These are phyloP conservation scores for Colletotrichum brevisporum DNA, from an alignment of 2,329 filamentous ascomycete species.

Conservation along the genomic window DNA sequence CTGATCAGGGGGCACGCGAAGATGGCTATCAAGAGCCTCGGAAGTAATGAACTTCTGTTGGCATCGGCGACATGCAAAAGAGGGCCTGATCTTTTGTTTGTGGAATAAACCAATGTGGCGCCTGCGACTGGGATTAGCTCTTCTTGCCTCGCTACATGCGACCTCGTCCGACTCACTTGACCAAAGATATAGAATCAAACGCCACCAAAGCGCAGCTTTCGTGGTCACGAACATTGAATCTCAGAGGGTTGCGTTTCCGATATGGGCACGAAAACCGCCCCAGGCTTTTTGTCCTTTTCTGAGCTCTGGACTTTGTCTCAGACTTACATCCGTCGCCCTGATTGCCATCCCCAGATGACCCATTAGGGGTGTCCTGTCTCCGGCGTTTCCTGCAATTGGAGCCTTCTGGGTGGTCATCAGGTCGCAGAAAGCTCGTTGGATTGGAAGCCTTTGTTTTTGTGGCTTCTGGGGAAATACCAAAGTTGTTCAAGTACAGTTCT, in stretches of 20 bases:
- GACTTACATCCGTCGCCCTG: background rate
- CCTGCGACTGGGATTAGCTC: background rate
- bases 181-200: constrained; percentile 40
- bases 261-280: constrained; percentile 52
- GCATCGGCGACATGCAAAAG: background rate
- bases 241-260: constrained; percentile 58
- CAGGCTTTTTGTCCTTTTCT: background rate
- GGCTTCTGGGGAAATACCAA: background rate
- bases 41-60: background rate
- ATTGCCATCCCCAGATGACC: background rate
- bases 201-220: constrained; percentile 53
- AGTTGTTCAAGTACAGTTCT: background rate
- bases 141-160: background rate
- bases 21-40: background rate
- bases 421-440: no score
- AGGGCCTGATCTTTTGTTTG: background rate
- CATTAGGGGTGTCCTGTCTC: background rate
- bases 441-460: background rate
- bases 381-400: background rate
- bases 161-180: background rate
- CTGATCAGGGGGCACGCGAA: background rate
- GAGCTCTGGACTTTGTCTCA: background rate
- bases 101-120: background rate
- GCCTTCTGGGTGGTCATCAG: background rate
- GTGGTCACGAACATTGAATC: constrained; percentile 61